Conservation (phyloP, 116 monocot genomes). For the Phalaenopsis hybrid region DNA sequence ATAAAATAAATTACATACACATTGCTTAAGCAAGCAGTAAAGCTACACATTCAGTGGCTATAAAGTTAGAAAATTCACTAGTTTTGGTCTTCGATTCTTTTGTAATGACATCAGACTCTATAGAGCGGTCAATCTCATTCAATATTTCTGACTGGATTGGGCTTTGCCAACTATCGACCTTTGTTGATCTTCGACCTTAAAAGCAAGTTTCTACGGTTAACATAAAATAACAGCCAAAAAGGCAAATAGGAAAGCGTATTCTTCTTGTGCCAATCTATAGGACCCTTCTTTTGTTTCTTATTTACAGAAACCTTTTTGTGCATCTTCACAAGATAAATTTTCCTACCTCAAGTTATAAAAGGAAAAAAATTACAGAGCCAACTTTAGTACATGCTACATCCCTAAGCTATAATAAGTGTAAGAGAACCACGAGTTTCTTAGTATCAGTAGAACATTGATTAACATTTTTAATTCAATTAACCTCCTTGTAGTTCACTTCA, state of each 20-base stretch:
- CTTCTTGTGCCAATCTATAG: neutral
- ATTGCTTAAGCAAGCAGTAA: neutral
- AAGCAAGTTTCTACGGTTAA: neutral
- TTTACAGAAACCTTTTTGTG: neutral
- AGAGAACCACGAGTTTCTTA: neutral
- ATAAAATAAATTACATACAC: neutral
- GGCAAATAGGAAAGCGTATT: neutral
- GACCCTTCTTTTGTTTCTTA: neutral
- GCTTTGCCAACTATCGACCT: neutral
- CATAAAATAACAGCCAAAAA: neutral
- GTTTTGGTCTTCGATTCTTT: neutral
- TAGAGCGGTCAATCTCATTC: neutral
- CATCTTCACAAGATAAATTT: neutral
- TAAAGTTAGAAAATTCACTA: neutral
- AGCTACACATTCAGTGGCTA: neutral
- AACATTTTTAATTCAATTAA: neutral
- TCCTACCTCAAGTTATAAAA: neutral
- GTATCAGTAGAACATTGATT: neutral
- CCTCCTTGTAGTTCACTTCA: neutral
- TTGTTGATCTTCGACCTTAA: neutral
- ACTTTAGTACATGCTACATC: neutral
- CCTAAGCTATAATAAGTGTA: neutral
- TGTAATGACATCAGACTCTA: neutral
- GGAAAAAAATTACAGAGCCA: neutral
- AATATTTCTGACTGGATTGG: neutral